Evolutionary conservation across 257 asterid species (phyloP).

Genomic region (Fraxinus americana): DNA sequence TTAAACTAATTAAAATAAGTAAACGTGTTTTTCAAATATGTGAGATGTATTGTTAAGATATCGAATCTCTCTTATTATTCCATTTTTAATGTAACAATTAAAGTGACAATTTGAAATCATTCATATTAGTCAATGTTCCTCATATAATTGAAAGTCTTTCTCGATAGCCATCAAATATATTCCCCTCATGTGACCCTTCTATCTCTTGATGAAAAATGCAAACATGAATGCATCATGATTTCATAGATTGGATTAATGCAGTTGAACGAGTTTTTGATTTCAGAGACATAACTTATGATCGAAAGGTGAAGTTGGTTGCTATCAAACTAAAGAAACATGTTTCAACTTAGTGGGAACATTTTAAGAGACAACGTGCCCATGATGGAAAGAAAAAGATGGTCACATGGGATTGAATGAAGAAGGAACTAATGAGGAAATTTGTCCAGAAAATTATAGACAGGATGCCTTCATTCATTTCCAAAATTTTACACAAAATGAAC

Average conservation of each 20-base stretch:
- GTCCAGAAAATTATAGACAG: not conserved
- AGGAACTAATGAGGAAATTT: slow-evolving; percentile 5
- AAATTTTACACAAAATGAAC: not conserved
- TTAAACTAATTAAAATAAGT: no score
- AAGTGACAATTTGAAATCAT: no score
- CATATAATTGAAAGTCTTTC: no score
- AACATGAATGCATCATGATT: no score
- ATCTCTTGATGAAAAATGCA: no score
- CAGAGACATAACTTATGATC: not conserved
- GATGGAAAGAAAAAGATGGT: not conserved
- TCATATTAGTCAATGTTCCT: no score
- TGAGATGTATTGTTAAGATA: no score
- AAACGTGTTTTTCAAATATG: no score
- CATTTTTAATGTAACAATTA: no score
- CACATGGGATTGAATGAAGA: slow-evolving; percentile 8
- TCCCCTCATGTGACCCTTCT: no score
- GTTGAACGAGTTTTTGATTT: slow-evolving; percentile 6
- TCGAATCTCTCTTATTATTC: no score
- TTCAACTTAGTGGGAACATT: not conserved
- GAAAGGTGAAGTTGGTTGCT: not conserved
- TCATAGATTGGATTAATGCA: not conserved
- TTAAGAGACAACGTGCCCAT: slow-evolving; percentile 4
- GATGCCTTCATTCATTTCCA: not conserved
- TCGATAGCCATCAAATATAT: no score
- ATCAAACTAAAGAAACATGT: slow-evolving; percentile 6